phyloP scores from a whole-genome alignment of 306 rosid genomes.

The Lithocarpus polystachyus region DNA sequence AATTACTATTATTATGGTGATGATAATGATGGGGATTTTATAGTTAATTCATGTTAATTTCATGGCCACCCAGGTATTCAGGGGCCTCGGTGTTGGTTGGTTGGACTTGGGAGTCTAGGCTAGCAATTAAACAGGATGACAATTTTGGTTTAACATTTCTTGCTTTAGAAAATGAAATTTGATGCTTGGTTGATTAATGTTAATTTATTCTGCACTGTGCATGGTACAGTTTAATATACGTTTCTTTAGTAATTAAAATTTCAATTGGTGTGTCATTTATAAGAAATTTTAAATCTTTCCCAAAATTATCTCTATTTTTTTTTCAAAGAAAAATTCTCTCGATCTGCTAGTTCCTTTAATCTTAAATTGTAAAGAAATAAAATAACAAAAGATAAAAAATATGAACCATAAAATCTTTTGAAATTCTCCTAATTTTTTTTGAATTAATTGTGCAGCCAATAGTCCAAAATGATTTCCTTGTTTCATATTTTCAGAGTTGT shows the following conservation, averaged over 20 bases:
- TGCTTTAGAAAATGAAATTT: neutral
- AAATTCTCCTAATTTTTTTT: too few relatives aligned
- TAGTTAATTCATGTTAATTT: neutral
- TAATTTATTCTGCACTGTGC: neutral
- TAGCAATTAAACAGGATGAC: neutral
- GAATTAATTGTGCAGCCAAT: too few relatives aligned
- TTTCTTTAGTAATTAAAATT: too few relatives aligned
- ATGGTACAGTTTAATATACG: too few relatives aligned
- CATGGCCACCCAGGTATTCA: neutral
- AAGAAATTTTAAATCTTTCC: too few relatives aligned
- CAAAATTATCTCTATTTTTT: too few relatives aligned
- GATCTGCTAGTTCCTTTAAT: too few relatives aligned
- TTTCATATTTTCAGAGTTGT: too few relatives aligned
- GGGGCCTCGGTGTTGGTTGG: neutral
- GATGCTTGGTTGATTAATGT: neutral
- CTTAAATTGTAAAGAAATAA: neutral
- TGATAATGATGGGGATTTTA: neutral
- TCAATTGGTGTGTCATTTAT: too few relatives aligned
- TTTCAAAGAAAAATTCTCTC: too few relatives aligned
- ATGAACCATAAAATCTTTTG: neutral
- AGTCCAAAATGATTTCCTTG: too few relatives aligned
- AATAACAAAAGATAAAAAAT: neutral
- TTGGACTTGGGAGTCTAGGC: neutral
- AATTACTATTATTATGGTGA: neutral
- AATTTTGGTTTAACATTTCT: neutral